Evolutionary conservation across 225 moss, liverwort and hornwort species (phyloP), one percentile per base, ranked within the genome.

Genomic region (Straminergon stramineum): DNA sequence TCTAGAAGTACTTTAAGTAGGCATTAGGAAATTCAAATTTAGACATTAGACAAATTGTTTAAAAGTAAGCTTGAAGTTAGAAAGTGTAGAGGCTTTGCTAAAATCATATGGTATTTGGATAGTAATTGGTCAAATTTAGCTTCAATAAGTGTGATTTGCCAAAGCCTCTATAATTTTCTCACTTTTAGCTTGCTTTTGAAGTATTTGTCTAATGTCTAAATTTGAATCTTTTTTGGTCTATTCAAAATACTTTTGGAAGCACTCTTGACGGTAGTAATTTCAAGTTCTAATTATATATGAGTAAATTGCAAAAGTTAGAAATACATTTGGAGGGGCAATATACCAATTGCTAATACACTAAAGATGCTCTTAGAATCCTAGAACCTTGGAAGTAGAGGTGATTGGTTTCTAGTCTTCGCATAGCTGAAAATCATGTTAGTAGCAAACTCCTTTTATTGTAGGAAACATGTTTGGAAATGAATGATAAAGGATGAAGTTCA

Each of bases 321-420:
- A 68, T 37, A 11, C 11, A 20, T 68, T 21, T 11, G 6, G 21
- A 67, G 11, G 37, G 19, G 2, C 37, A 67, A 35, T 35, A 19
- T 19, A 2, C 1, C 3, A 2, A 0, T 66, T 34, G 18, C 32
- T 17, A 32, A 34, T 2, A 32, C 3, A 66, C 5, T 15, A 1
- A 32, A 0, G 32, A 65, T 32, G 17, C 5, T 32, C 2, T 17
- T 64, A 31, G 31, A 64, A 12, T 2, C 15, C 3, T 15, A 7
- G 4, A 66, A 48, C 9, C 48, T 48, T 48, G 48, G 48, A 48
- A 9, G n/a, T n/a, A n/a, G n/a, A n/a, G 32, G 17, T 67, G 34
- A 66, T 5, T 2, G 1, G 9, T 65, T 65, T 34, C 17, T 2
- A 1, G 2, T 35, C 67, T 67, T 2, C 1, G 2, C 5, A 20